These are phyloP conservation scores for Geotrichum citri-aurantii DNA, from an alignment of 1,139 yeast genomes.

Conservation along the genomic window DNA sequence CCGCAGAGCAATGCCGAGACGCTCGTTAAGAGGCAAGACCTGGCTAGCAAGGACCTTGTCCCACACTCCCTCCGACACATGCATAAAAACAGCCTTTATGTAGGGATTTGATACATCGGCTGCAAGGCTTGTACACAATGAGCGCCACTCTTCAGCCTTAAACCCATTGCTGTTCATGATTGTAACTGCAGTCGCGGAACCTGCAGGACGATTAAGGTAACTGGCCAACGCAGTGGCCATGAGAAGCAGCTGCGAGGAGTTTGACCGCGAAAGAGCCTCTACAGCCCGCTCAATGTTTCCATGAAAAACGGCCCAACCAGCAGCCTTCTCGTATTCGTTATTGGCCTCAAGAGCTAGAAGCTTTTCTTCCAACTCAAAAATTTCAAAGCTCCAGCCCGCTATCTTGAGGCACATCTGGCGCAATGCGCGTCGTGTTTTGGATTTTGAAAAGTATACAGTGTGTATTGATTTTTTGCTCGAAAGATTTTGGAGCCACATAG, in stretches of 20 bases:
- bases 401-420: constrained; percentile 76
- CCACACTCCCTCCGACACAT: constrained; percentile 93
- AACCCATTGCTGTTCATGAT: background rate
- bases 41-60: constrained; percentile 91
- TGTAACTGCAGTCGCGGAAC: constrained; percentile 38
- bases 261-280: constrained; percentile 54
- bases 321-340: constrained; percentile 81
- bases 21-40: constrained; percentile 78
- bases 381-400: constrained; percentile 88
- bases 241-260: constrained; percentile 57
- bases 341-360: constrained; percentile 50
- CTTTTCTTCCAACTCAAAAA: constrained; percentile 67
- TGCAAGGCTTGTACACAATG: constrained; percentile 83
- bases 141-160: constrained; percentile 55
- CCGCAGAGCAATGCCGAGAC: constrained; percentile 84
- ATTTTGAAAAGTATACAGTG: constrained; percentile 25
- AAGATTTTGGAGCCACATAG: background rate
- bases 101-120: constrained; percentile 86
- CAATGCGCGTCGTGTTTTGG: constrained; percentile 38
- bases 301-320: constrained; percentile 96
- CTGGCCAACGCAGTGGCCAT: constrained; percentile 96
- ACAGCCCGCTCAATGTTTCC: constrained; percentile 83
- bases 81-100: constrained; percentile 85
- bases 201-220: constrained; percentile 60
- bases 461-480: constrained; percentile 15